Conservation (phyloP, 495 filamentous ascomycete genomes). For the Daldinia childiae region DNA sequence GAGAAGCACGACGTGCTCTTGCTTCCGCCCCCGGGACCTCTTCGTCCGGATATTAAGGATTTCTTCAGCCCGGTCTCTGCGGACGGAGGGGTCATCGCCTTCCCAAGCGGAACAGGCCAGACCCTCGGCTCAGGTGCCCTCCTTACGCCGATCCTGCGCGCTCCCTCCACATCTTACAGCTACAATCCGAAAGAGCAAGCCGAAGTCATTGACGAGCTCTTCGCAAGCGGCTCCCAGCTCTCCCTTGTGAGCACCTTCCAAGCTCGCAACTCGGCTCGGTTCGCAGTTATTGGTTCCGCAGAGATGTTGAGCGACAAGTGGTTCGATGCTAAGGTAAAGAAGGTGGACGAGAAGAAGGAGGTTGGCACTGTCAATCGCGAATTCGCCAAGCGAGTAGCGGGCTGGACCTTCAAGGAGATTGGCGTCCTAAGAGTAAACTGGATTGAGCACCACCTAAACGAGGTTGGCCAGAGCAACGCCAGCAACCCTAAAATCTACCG, state of each 20-base stretch:
- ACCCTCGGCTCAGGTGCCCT: constrained; percentile 79
- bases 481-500: constrained; percentile 91
- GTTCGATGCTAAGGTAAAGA: constrained; percentile 84
- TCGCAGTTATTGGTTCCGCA: constrained; percentile 84
- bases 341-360: constrained; percentile 62
- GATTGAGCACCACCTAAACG: constrained; percentile 80
- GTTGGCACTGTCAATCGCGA: constrained; percentile 78
- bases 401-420: constrained; percentile 93
- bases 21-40: constrained; percentile 67
- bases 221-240: constrained; percentile 83
- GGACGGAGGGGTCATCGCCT: constrained; percentile 67
- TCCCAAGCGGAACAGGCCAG: constrained; percentile 82
- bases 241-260: constrained; percentile 84
- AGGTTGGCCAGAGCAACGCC: constrained; percentile 59
- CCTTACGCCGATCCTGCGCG: constrained; percentile 81
- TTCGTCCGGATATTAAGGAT: constrained; percentile 76
- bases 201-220: constrained; percentile 75
- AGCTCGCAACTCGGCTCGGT: constrained; percentile 90
- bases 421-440: constrained; percentile 88
- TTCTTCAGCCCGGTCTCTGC: constrained; percentile 75
- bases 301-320: constrained; percentile 90
- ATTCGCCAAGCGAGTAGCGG: constrained; percentile 83
- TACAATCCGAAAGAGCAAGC: constrained; percentile 93
- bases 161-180: constrained; percentile 83
- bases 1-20: constrained; percentile 92